A percentile compares a stretch with the other conserved stretches of the same genome.
Conservation (phyloP, 768 basidiomycete genomes). For the Tricholoma sp. region DNA sequence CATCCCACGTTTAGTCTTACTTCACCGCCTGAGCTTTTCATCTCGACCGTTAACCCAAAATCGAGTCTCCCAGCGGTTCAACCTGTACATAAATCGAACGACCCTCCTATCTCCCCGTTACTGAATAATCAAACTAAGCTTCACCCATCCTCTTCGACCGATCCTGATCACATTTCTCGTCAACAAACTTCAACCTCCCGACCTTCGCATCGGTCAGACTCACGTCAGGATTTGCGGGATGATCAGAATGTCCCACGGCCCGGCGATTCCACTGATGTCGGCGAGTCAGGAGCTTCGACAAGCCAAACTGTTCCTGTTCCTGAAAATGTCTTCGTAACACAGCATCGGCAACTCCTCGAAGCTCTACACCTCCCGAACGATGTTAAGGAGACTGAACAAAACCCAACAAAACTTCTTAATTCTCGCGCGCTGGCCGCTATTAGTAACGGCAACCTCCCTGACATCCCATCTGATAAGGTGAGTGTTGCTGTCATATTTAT, state of each 20-base stretch:
- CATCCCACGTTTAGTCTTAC: neutral
- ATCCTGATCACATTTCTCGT: constrained; percentile 2
- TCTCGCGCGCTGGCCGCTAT: neutral
- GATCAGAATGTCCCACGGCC: neutral
- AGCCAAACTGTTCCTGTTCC: constrained; percentile 4
- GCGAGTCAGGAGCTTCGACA: constrained; percentile 5
- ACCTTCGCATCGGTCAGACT: constrained; percentile 6
- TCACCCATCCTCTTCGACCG: constrained; percentile 2
- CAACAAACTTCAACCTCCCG: constrained; percentile 6
- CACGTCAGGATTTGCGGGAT: constrained; percentile 7
- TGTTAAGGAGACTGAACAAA: neutral
- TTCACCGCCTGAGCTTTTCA: constrained; percentile 3
- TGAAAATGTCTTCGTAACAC: neutral
- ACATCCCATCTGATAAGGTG: constrained; percentile 3
- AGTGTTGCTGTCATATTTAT: neutral
- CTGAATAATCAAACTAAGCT: neutral
- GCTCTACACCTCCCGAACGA: neutral
- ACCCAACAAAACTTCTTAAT: neutral
- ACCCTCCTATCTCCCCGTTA: neutral
- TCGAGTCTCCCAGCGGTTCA: neutral
- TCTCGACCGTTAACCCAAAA: neutral
- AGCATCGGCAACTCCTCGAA: neutral
- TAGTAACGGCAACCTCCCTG: neutral
- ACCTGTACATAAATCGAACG: neutral
- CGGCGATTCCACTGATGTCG: too few species aligned